Conservation (phyloP, 2,329 filamentous ascomycete species). For the Ceratocystis variospora region DNA sequence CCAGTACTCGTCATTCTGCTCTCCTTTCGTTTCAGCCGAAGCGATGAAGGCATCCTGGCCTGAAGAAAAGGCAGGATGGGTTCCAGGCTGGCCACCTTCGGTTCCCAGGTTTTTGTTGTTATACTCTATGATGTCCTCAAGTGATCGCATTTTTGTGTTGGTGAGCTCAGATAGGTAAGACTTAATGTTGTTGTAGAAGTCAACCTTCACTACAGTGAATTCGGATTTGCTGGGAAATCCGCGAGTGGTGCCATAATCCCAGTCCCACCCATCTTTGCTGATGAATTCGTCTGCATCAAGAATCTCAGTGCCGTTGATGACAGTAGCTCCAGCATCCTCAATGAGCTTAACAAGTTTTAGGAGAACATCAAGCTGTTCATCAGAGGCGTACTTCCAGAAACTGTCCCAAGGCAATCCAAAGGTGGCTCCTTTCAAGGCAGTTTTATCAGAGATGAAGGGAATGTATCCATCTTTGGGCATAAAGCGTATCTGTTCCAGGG, state of each 20-base stretch:
- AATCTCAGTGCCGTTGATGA: constrained; percentile 58
- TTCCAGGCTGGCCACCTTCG: constrained; percentile 49
- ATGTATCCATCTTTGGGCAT: constrained; percentile 44
- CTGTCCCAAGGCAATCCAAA: constrained; percentile 61
- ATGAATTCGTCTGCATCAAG: constrained; percentile 48
- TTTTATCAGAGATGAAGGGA: constrained; percentile 40
- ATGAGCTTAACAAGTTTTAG: constrained; percentile 33
- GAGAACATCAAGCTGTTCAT: constrained; percentile 41
- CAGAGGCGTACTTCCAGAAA: constrained; percentile 51
- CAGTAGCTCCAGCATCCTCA: constrained; percentile 45
- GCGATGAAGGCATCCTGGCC: constrained; percentile 60
- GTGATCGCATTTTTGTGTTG: constrained; percentile 44
- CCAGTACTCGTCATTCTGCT: constrained; percentile 50
- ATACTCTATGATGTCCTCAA: constrained; percentile 52
- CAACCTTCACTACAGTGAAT: constrained; percentile 57
- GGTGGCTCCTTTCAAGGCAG: constrained; percentile 43
- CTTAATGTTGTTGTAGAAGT: constrained; percentile 51
- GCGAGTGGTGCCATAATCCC: constrained; percentile 50
- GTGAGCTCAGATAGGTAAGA: constrained; percentile 47
- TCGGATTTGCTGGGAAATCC: constrained; percentile 59
- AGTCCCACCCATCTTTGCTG: constrained; percentile 55
- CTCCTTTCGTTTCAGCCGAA: constrained; percentile 45
- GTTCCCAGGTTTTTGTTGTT: constrained; percentile 49
- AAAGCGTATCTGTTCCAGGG: constrained; percentile 39
- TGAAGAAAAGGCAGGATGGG: constrained; percentile 49